Percentiles rank a stretch among this genome's conserved stretches.
Conservation (phyloP, 345 rosid genomes). For the Populus deltoides region DNA sequence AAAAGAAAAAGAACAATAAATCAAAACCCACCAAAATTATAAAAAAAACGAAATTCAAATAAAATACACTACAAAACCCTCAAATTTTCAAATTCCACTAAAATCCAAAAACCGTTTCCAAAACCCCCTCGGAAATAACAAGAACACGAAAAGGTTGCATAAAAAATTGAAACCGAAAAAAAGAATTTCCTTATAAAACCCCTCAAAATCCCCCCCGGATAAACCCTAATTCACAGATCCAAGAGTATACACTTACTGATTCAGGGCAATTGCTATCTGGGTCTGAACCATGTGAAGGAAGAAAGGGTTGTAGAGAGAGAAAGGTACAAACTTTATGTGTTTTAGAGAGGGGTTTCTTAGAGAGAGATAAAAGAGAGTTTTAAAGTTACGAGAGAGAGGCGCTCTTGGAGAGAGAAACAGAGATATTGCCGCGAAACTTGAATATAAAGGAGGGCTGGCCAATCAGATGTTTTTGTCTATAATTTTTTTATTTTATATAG, state of each 20-base stretch:
- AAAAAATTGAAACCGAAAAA: neutral
- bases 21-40: conserved; percentile 11
- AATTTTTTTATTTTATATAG: neutral
- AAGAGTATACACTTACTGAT: conserved; percentile 30
- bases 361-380: conserved; percentile 24
- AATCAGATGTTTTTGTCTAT: conserved; percentile 19
- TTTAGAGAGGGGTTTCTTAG: conserved; percentile 7
- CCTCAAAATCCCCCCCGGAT: neutral
- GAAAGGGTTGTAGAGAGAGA: conserved; percentile 14
- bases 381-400: conserved; percentile 16
- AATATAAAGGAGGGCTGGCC: conserved; percentile 44
- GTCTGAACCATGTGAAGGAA: conserved; percentile 3
- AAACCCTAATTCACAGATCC: conserved; percentile 54
- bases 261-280: conserved; percentile 14
- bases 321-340: conserved; percentile 15
- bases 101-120: neutral
- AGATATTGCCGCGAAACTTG: conserved; percentile 91
- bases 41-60: neutral
- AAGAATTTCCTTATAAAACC: neutral
- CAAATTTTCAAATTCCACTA: neutral
- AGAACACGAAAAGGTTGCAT: neutral
- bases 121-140: conserved; percentile 11
- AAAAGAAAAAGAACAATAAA: neutral
- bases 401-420: conserved; percentile 10
- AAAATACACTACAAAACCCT: neutral